phyloP scores from a whole-genome alignment of 306 rosid genomes.

The Carpinus fangiana region DNA sequence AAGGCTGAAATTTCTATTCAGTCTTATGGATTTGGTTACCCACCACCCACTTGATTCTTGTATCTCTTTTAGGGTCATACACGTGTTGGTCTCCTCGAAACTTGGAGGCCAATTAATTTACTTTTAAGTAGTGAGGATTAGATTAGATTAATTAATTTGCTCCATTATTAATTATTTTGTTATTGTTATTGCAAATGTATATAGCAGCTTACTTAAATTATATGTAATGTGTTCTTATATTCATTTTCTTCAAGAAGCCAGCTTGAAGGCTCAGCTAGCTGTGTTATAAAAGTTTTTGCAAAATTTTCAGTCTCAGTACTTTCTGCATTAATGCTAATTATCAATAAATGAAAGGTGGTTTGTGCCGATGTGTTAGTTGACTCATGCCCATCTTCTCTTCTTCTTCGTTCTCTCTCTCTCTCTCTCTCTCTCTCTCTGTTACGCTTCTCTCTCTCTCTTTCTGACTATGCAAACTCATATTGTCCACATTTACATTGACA shows the following conservation, averaged over 20 bases:
- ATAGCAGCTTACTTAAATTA: neutral
- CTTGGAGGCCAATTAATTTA: neutral
- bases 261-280: neutral
- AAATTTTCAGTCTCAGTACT: neutral
- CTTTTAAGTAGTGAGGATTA: neutral
- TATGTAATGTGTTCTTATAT: too few species aligned
- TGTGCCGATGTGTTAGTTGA: neutral
- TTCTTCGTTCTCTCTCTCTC: rapidly evolving
- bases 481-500: neutral
- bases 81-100: neutral
- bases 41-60: neutral
- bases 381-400: neutral
- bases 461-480: neutral
- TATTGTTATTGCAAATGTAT: neutral
- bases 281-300: neutral
- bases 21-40: neutral
- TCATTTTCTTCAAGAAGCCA: neutral
- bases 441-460: neutral
- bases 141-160: too few species aligned
- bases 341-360: neutral
- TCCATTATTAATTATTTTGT: too few species aligned
- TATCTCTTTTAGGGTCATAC: neutral
- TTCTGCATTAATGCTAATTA: neutral
- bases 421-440: neutral
- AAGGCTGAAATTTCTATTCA: neutral